Conservation (phyloP, 495 filamentous ascomycete species). For the Eremomyces bilateralis region DNA sequence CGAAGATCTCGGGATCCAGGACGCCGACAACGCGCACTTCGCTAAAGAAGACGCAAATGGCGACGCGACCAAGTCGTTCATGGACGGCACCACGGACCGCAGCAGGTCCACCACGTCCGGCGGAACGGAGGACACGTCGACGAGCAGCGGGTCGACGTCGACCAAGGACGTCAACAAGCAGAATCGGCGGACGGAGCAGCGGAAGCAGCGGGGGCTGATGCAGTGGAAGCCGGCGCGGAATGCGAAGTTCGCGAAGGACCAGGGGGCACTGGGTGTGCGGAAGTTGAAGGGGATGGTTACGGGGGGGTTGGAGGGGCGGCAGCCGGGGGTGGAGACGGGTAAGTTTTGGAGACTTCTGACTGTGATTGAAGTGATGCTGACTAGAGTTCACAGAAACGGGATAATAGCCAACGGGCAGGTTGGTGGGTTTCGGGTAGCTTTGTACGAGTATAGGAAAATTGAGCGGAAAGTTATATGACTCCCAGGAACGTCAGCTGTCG, state of each 20-base stretch:
- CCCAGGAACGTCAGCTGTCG: no score
- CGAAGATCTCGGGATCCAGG: slow-evolving; percentile 26
- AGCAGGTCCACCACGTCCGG: no score
- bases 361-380: no score
- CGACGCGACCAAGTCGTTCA: background rate
- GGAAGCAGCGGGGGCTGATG: slow-evolving; percentile 52
- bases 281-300: slow-evolving; percentile 30
- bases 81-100: slow-evolving; percentile 2
- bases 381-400: no score
- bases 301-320: slow-evolving; percentile 33
- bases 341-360: no score
- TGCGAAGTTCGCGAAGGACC: slow-evolving; percentile 47
- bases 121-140: background rate
- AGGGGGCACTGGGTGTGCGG: slow-evolving; percentile 37
- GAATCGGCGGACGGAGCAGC: slow-evolving; percentile 37
- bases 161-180: slow-evolving; percentile 21
- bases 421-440: no score
- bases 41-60: slow-evolving; percentile 12
- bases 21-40: slow-evolving; percentile 17
- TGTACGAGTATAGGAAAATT: no score
- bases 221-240: slow-evolving; percentile 58
- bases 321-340: slow-evolving; percentile 48
- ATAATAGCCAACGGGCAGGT: no score
- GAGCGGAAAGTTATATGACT: no score
- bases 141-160: background rate